Conservation (phyloP, 768 basidiomycete genomes). For the Collybiopsis confluens region DNA sequence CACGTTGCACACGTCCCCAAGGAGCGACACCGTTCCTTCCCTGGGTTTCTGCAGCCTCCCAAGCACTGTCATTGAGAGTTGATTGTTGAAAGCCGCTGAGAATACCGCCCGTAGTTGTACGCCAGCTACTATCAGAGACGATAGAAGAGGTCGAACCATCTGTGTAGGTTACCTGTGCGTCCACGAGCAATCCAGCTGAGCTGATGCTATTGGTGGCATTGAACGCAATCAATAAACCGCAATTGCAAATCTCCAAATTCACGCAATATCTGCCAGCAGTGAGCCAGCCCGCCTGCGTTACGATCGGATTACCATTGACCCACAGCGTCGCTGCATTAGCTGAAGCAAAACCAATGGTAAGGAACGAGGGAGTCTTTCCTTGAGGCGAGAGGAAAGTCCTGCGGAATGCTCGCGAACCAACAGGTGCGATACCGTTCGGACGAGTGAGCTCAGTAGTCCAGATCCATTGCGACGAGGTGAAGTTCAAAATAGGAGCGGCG, state of each 20-base stretch:
- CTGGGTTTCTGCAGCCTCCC: constrained; percentile 9
- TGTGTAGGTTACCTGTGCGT: constrained; percentile 19
- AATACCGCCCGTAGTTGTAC: no score
- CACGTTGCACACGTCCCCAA: constrained; percentile 21
- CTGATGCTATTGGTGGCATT: constrained; percentile 23
- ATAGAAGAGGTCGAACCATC: constrained; percentile 23
- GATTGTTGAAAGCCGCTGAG: no score
- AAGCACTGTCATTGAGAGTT: no score
- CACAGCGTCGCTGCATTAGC: constrained; percentile 25
- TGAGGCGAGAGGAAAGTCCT: constrained; percentile 18
- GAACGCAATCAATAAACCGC: constrained; percentile 21
- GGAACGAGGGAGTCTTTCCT: constrained; percentile 18
- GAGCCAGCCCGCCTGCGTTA: constrained; percentile 13
- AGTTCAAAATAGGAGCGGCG: not conserved
- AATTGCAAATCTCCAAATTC: constrained; percentile 7
- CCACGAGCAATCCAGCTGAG: constrained; percentile 23
- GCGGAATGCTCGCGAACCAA: constrained; percentile 20
- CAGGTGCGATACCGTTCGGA: constrained; percentile 5
- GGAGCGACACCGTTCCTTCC: constrained; percentile 22
- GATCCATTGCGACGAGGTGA: constrained; percentile 18
- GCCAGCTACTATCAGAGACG: not conserved
- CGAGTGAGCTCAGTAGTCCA: constrained; percentile 23
- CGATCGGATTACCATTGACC: constrained; percentile 21
- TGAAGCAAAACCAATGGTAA: constrained; percentile 19
- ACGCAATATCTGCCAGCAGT: constrained; percentile 15